Evolutionary conservation across 2,329 filamentous ascomycete species (phyloP).

Genomic region (Penicillium sp.): DNA sequence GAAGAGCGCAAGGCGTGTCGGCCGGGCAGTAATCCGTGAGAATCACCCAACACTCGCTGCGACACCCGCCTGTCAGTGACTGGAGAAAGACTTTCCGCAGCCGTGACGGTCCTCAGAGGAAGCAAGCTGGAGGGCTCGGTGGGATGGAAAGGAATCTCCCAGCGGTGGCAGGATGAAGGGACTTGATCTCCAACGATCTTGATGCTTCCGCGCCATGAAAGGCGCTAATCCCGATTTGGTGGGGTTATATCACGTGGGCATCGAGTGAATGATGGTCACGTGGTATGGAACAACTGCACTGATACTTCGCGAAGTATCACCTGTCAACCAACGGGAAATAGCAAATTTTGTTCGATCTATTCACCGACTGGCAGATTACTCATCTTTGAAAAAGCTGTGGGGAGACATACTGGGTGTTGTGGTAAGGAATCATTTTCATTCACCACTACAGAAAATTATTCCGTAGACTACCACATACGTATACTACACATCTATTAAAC

Average conservation of each 20-base stretch:
- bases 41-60: conserved; percentile 26
- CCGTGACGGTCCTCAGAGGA: conserved; percentile 15
- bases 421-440: too few species aligned
- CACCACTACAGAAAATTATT: too few species aligned
- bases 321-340: too few species aligned
- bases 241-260: background rate
- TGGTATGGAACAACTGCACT: conserved; percentile 12
- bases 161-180: conserved; percentile 29
- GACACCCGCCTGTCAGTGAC: conserved; percentile 21
- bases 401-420: too few species aligned
- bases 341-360: too few species aligned
- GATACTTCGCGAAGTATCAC: too few species aligned
- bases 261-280: conserved; percentile 16
- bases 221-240: conserved; percentile 19
- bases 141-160: conserved; percentile 25
- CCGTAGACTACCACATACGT: too few species aligned
- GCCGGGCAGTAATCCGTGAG: conserved; percentile 15
- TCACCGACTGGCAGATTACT: too few species aligned
- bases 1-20: conserved; percentile 24
- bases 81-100: conserved; percentile 11
- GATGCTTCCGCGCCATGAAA: conserved; percentile 25
- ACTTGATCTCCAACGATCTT: conserved; percentile 29
- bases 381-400: too few species aligned
- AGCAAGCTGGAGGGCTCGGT: conserved; percentile 26
- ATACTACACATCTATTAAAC: background rate